Evolutionary conservation across 1,139 yeast species (phyloP).

Genomic region (Kurtzmaniella quercitrusa): DNA sequence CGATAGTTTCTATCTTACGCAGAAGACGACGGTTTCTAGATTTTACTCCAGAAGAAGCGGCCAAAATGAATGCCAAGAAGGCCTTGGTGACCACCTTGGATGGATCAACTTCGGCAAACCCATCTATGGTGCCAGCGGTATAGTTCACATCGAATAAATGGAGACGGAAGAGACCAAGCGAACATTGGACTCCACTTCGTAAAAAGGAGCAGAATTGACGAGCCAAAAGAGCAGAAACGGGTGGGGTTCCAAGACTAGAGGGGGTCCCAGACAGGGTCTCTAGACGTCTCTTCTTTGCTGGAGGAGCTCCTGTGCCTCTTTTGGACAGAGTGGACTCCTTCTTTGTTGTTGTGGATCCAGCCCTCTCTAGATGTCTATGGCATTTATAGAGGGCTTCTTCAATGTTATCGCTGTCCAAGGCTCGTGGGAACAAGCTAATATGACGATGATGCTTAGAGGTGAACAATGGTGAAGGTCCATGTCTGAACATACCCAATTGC

Average conservation of each 20-base stretch:
- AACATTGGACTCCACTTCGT: neutral
- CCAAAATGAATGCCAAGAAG: neutral
- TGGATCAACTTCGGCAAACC: neutral
- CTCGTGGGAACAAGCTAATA: neutral
- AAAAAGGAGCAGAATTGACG: neutral
- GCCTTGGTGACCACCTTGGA: neutral
- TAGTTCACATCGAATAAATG: neutral
- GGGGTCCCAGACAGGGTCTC: neutral
- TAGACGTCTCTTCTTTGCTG: neutral
- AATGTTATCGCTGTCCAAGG: neutral
- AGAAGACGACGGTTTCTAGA: neutral
- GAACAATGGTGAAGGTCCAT: conserved; percentile 4
- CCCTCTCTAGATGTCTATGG: neutral
- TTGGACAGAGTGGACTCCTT: neutral
- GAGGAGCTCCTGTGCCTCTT: neutral
- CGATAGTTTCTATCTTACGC: conserved; percentile 1
- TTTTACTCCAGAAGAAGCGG: neutral
- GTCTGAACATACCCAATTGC: conserved; percentile 2
- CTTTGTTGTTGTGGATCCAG: neutral
- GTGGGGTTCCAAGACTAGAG: too few species aligned
- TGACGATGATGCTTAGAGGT: conserved; percentile 3
- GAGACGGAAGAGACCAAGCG: neutral
- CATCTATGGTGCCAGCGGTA: neutral
- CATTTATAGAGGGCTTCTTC: conserved; percentile 4
- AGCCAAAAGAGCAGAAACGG: neutral